Percentiles rank a stretch among this genome's conserved stretches.
phyloP scores from a whole-genome alignment of 768 basidiomycete genomes.

The Naematelia aurantialba region DNA sequence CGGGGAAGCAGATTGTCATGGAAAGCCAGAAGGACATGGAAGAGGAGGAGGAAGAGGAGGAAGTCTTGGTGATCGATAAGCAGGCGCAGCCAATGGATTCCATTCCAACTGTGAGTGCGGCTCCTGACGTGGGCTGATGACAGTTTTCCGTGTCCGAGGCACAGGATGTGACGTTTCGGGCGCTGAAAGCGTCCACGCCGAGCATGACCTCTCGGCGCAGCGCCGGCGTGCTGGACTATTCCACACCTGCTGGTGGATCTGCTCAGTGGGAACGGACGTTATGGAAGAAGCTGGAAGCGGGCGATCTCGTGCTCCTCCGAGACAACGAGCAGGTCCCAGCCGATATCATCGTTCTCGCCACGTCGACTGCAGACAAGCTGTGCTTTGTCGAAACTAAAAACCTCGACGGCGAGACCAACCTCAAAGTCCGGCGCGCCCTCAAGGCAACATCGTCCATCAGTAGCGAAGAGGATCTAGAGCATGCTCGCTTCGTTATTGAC shows the following conservation, averaged over 20 bases:
- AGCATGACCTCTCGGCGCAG: slow-evolving; percentile 47
- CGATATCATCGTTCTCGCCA: slow-evolving; percentile 86
- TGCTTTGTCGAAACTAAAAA: slow-evolving; percentile 99
- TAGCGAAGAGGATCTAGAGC: slow-evolving; percentile 86
- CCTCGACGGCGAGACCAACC: slow-evolving; percentile 92
- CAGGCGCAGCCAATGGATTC: slow-evolving; percentile 56
- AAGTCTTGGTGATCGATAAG: slow-evolving; percentile 15
- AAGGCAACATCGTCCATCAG: slow-evolving; percentile 69
- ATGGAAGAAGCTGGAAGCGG: slow-evolving; percentile 98
- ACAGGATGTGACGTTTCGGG: background rate
- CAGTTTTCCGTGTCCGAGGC: background rate
- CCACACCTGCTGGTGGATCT: slow-evolving; percentile 62
- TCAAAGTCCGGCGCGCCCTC: slow-evolving; percentile 77
- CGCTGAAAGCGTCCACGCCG: slow-evolving; percentile 8
- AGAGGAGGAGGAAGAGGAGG: slow-evolving; percentile 19
- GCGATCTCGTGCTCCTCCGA: slow-evolving; percentile 83
- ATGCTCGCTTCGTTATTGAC: slow-evolving; percentile 79
- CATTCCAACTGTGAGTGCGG: slow-evolving; percentile 59
- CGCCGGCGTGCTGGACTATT: slow-evolving; percentile 77
- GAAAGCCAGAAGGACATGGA: slow-evolving; percentile 45
- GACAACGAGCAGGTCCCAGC: slow-evolving; percentile 97
- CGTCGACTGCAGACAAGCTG: slow-evolving; percentile 83
- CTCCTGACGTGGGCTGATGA: slow-evolving; percentile 6
- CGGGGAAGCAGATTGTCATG: slow-evolving; percentile 64
- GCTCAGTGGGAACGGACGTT: slow-evolving; percentile 90